A percentile compares a stretch with the other conserved stretches of the same genome.
Conservation (phyloP, 2,329 filamentous ascomycete species). For the Ophiosphaerella narmari region DNA sequence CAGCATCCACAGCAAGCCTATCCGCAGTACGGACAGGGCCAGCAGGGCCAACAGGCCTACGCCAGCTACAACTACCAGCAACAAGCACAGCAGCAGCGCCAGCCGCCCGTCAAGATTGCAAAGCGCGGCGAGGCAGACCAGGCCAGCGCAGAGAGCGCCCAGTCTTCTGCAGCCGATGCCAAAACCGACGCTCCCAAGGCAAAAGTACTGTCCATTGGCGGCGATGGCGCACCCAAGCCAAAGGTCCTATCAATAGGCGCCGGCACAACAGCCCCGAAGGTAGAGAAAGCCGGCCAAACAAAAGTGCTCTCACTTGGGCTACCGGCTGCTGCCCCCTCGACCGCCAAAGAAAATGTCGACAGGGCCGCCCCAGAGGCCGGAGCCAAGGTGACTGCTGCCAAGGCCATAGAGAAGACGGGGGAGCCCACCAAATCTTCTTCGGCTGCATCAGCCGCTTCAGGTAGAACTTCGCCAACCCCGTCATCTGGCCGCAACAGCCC, state of each 20-base stretch:
- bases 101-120: constrained; percentile 63
- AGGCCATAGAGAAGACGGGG: constrained; percentile 90
- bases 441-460: constrained; percentile 54
- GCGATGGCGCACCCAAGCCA: constrained; percentile 59
- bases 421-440: constrained; percentile 59
- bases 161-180: constrained; percentile 42
- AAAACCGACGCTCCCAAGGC: constrained; percentile 54
- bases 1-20: constrained; percentile 45
- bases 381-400: constrained; percentile 81
- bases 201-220: constrained; percentile 68
- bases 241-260: constrained; percentile 66
- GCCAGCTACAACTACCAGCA: constrained; percentile 53
- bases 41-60: constrained; percentile 24
- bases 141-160: constrained; percentile 52
- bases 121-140: constrained; percentile 62
- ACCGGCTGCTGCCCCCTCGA: constrained; percentile 54
- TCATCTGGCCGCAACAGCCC: constrained; percentile 86
- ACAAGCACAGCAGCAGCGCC: constrained; percentile 48
- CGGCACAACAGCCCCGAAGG: constrained; percentile 60
- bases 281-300: constrained; percentile 55
- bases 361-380: constrained; percentile 65
- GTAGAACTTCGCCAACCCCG: constrained; percentile 78
- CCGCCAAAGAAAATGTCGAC: constrained; percentile 52
- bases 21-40: constrained; percentile 23
- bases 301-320: constrained; percentile 80